These are phyloP conservation scores for Vickermania ingenoplastis DNA, from an alignment of 208 protist species.

Conservation along the genomic window DNA sequence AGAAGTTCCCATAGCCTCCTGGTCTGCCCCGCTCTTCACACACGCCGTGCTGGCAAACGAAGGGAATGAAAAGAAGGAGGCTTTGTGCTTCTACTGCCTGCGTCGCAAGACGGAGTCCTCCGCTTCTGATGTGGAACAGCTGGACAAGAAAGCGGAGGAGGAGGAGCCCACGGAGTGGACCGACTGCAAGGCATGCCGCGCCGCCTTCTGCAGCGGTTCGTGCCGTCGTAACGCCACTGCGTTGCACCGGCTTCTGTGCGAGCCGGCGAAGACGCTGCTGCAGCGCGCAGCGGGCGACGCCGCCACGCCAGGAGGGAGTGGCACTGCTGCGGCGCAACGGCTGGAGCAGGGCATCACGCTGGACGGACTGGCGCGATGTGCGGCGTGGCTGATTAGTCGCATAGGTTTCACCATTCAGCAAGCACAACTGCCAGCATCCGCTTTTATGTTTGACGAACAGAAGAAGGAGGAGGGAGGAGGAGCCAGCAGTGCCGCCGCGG, in stretches of 20 bases:
- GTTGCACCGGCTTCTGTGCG: constrained; percentile 52
- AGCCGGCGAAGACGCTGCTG: constrained; percentile 20
- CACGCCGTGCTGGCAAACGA: neutral
- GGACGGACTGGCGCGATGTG: constrained; percentile 58
- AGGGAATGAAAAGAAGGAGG: no score
- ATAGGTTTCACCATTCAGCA: constrained; percentile 35
- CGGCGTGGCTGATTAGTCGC: constrained; percentile 38
- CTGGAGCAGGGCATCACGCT: constrained; percentile 25
- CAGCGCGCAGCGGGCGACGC: neutral
- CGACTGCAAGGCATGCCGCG: constrained; percentile 26
- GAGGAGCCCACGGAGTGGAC: constrained; percentile 7
- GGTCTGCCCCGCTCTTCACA: constrained; percentile 31
- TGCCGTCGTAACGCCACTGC: constrained; percentile 24
- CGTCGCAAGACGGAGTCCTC: constrained; percentile 7
- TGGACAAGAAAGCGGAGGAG: neutral
- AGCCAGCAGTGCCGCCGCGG: constrained; percentile 1
- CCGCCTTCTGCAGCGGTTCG: constrained; percentile 44
- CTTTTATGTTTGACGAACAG: constrained; percentile 24
- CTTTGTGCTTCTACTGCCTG: constrained; percentile 56
- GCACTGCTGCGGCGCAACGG: neutral
- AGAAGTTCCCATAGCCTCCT: constrained; percentile 65
- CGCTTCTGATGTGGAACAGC: neutral
- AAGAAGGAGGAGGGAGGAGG: neutral
- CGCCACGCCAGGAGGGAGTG: neutral
- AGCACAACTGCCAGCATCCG: constrained; percentile 24